Evolutionary conservation across 23 red algal species (phyloP), one percentile per base, ranked within the genome.

Genomic region (Gracilaria gracilis): DNA sequence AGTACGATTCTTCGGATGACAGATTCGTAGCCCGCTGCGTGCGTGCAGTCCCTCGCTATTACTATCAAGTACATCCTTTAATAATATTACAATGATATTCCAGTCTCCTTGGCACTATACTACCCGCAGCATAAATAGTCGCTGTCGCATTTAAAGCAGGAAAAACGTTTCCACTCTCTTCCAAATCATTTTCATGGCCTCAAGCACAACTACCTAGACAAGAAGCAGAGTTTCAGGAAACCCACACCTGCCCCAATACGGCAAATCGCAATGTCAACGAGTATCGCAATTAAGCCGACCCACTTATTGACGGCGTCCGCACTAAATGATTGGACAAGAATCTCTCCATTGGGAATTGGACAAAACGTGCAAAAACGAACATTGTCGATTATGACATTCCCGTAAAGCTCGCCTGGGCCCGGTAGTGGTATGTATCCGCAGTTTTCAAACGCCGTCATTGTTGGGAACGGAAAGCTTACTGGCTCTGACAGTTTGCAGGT

Each of bases 251-350:
- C 77, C 7, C 85, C 91, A 55, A 98, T 54, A 28, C 93, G 87
- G 28, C 70, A 87, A 9, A 98, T 61, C 24, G 76, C 33, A 53
- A 92, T 87, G 31, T 86, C 88, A 13, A 91, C 96, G 29, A 75
- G 33, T 32, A 98, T 36, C 19, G 96, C 96, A 35, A 87, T 90
- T 32, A 98, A 88, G 48, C 67, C 35, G 39, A 98, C 83, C 96
- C 96, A 98, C 62, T 91, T 90, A 58, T 93, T 95, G 19, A 91
- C 82, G 40, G 64, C 84, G 53, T 87, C 79, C 9, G 95, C 90
- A 13, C 85, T 75, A 59, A 67, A 94, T 65, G 28, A 53, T 6
- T 84, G 81, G 69, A 95, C 87, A 4, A 98, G 65, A 33, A 80
- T 25, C n/a, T 93, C 37, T 28, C 96, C 96, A 51, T 37, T 94